A percentile compares a stretch with the other conserved stretches of the same genome.
These are phyloP conservation scores for Gelatoporia subvermispora DNA, from an alignment of 768 basidiomycete species.

Conservation along the genomic window DNA sequence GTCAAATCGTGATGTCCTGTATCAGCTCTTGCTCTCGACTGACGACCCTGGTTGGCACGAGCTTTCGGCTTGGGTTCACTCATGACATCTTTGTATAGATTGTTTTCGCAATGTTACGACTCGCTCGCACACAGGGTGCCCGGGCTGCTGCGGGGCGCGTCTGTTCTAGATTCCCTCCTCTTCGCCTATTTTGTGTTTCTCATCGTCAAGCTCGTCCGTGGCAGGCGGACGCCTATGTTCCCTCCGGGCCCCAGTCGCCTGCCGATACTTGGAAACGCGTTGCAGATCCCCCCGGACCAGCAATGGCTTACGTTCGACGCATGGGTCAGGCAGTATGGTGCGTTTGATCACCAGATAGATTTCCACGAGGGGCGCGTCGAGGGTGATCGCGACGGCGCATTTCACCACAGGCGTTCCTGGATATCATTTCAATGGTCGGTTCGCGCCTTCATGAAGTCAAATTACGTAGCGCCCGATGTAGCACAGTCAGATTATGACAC, in stretches of 20 bases:
- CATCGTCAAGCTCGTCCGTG: background rate
- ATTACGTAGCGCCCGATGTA: no score
- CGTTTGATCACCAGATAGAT: background rate
- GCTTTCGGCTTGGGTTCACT: no score
- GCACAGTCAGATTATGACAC: no score
- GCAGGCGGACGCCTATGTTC: constrained; percentile 2
- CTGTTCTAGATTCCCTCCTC: background rate
- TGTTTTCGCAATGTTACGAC: background rate
- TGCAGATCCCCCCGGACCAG: constrained; percentile 20
- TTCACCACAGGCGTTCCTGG: background rate
- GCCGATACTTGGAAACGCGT: constrained; percentile 19
- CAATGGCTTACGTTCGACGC: constrained; percentile 23
- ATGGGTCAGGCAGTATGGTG: constrained; percentile 21
- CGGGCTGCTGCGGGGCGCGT: background rate
- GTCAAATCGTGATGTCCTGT: background rate
- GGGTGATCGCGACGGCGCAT: background rate
- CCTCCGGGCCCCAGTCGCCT: constrained; percentile 19
- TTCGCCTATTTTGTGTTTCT: constrained; percentile 1
- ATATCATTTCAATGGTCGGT: no score
- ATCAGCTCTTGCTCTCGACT: background rate
- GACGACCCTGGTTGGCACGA: no score
- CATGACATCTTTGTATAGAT: background rate
- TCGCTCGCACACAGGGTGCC: background rate
- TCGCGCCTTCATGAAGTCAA: no score
- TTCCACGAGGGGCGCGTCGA: no score